Conservation (phyloP, 129 eudicot genomes). For the Chrysanthemum seticuspe region DNA sequence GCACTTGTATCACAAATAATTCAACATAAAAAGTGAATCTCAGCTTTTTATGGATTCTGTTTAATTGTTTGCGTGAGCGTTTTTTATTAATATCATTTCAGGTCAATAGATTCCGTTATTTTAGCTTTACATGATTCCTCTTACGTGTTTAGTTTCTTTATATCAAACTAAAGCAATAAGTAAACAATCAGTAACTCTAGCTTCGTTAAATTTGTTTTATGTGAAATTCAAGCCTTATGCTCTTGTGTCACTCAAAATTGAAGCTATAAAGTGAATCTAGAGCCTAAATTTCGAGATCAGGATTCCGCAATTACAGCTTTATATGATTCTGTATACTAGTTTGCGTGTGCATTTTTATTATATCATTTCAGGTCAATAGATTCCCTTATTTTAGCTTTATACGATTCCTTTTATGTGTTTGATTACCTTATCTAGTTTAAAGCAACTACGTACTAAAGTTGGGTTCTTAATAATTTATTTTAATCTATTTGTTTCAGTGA, state of each 20-base stretch:
- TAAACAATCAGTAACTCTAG: too few species aligned
- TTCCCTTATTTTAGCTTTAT: conserved; percentile 18
- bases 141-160: conserved; percentile 7
- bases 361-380: neutral
- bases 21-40: too few species aligned
- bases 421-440: conserved; percentile 1
- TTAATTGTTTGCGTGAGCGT: neutral
- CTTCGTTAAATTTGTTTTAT: too few species aligned
- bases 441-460: conserved; percentile 10
- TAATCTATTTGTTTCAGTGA: conserved; percentile 25
- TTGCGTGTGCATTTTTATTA: neutral
- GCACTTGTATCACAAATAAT: too few species aligned
- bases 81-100: neutral
- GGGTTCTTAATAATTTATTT: neutral
- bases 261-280: too few species aligned
- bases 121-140: conserved; percentile 9
- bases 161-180: neutral
- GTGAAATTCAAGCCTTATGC: too few species aligned
- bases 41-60: neutral
- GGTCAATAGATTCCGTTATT: conserved; percentile 6
- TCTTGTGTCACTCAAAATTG: too few species aligned
- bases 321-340: neutral
- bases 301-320: neutral
- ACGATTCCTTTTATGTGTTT: conserved; percentile 4
- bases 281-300: too few species aligned